These are phyloP conservation scores for Madurella fahalii DNA, from an alignment of 2,329 filamentous ascomycete species.

Conservation along the genomic window DNA sequence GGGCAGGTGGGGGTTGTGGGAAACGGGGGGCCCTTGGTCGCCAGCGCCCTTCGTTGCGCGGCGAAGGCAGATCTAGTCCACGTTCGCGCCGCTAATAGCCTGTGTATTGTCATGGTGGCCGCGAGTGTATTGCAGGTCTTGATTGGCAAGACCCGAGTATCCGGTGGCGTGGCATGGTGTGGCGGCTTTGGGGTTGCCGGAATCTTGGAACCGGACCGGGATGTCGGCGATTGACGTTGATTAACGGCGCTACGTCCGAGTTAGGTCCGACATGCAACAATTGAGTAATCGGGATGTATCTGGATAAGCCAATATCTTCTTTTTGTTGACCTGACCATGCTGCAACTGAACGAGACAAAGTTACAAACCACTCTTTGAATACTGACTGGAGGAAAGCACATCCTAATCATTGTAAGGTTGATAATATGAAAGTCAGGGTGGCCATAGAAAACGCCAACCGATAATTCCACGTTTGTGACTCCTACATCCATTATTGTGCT, in stretches of 20 bases:
- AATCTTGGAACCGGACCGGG: conserved; percentile 1
- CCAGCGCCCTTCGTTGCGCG: not conserved
- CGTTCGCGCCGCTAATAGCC: conserved; percentile 3
- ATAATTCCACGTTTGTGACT: too few species aligned
- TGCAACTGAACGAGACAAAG: too few species aligned
- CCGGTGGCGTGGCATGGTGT: conserved; percentile 5
- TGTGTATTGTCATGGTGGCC: conserved; percentile 12
- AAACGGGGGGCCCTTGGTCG: conserved; percentile 32
- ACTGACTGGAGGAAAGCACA: too few species aligned
- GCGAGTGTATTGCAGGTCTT: not conserved
- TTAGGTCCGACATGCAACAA: conserved; percentile 2
- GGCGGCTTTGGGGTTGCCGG: not conserved
- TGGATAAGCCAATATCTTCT: not conserved
- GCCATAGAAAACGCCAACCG: too few species aligned
- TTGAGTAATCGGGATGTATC: not conserved
- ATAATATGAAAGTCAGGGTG: too few species aligned
- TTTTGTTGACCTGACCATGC: not conserved
- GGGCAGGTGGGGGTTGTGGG: conserved; percentile 59
- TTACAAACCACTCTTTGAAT: too few species aligned
- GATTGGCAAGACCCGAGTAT: not conserved
- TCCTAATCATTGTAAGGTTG: too few species aligned
- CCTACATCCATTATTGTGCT: too few species aligned
- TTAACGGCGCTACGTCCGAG: conserved; percentile 9
- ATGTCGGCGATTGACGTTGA: not conserved
- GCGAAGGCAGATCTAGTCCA: conserved; percentile 2